A percentile compares a stretch with the other conserved stretches of the same genome.
Conservation (phyloP, 441 rosid species). For the Adansonia rubrostipa region DNA sequence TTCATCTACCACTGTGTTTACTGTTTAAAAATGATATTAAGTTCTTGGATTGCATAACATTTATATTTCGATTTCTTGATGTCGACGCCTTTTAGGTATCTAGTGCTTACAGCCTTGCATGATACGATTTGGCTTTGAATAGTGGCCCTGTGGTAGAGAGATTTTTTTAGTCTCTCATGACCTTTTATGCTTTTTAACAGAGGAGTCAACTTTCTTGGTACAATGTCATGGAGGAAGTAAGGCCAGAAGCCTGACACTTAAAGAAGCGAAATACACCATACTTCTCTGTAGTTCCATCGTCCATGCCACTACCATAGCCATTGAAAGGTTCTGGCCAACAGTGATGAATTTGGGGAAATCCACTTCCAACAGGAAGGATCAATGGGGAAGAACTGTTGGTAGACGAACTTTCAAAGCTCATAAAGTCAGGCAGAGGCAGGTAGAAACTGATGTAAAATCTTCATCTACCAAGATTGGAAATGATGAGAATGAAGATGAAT, state of each 20-base stretch:
- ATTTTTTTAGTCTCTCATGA: conserved; percentile 29
- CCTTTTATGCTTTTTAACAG: conserved; percentile 49
- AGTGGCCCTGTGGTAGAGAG: conserved; percentile 10
- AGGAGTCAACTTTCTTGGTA: conserved; percentile 63
- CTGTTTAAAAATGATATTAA: neutral
- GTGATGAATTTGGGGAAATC: conserved; percentile 77
- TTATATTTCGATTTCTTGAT: neutral
- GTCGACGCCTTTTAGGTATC: neutral
- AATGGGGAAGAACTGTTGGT: conserved; percentile 51
- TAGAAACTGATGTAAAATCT: conserved; percentile 52
- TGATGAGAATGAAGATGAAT: conserved; percentile 74
- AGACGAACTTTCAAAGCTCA: conserved; percentile 57
- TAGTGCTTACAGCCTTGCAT: conserved; percentile 22
- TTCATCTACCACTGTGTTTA: neutral
- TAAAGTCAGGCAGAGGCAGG: conserved; percentile 59
- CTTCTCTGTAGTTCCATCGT: conserved; percentile 96
- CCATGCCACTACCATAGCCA: conserved; percentile 83
- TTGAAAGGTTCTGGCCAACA: conserved; percentile 70
- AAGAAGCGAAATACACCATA: conserved; percentile 93
- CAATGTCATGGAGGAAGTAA: conserved; percentile 63
- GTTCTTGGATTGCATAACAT: neutral
- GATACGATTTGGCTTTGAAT: conserved; percentile 30
- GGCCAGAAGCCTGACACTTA: conserved; percentile 85
- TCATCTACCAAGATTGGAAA: conserved; percentile 55
- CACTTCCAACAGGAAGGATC: conserved; percentile 53